Percentiles rank a stretch among this genome's conserved stretches.
phyloP scores from a whole-genome alignment of 192 early-diverging fungal species.

The Linnemannia exigua region DNA sequence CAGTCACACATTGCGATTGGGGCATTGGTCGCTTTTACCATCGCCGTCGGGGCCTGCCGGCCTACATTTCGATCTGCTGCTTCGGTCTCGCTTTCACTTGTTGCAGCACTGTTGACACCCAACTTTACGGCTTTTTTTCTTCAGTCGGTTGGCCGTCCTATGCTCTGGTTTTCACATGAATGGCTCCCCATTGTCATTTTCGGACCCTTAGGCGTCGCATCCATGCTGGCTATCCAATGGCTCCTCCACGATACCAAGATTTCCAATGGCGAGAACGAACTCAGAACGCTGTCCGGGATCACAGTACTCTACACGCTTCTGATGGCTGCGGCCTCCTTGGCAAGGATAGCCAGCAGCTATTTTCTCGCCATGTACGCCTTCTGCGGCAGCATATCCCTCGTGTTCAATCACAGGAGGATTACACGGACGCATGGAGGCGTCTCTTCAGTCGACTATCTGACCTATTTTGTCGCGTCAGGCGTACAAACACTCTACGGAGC shows the following conservation, averaged over 20 bases:
- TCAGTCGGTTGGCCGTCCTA: slow-evolving; percentile 37
- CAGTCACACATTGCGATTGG: slow-evolving; percentile 62
- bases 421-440: background rate
- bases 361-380: slow-evolving; percentile 59
- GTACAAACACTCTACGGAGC: slow-evolving; percentile 48
- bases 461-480: slow-evolving; percentile 52
- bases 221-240: slow-evolving; percentile 57
- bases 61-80: slow-evolving; percentile 28
- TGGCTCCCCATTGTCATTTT: slow-evolving; percentile 68
- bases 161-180: slow-evolving; percentile 76
- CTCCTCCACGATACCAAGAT: slow-evolving; percentile 29
- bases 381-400: slow-evolving; percentile 26
- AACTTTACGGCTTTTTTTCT: slow-evolving; percentile 25
- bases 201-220: slow-evolving; percentile 60
- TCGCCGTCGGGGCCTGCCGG: slow-evolving; percentile 36
- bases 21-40: slow-evolving; percentile 34
- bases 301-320: slow-evolving; percentile 21
- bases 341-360: slow-evolving; percentile 61
- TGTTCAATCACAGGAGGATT: slow-evolving; percentile 50
- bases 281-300: slow-evolving; percentile 25
- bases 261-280: slow-evolving; percentile 15
- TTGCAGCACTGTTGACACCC: slow-evolving; percentile 47
- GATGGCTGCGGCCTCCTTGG: slow-evolving; percentile 30
- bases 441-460: slow-evolving; percentile 25
- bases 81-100: slow-evolving; percentile 43